Base-by-base conservation (phyloP, 306 rosid species). In the Quercus bicolor region DNA sequence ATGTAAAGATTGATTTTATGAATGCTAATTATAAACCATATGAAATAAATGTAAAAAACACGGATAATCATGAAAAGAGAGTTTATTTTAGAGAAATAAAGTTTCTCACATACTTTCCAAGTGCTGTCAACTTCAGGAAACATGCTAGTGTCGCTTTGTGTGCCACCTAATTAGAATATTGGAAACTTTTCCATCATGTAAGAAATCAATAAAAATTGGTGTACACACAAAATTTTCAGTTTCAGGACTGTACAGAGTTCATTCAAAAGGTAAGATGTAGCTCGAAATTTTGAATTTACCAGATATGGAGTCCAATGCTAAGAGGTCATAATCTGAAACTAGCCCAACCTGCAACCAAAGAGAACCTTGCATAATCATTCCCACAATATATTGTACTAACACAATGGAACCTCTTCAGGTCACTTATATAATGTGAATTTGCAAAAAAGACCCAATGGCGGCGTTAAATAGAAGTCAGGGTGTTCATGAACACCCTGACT, bases 271-370 rank as follows among this genome's bases (percentile, higher is more conserved):
- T 23, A 14, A 69, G 29, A 12, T 7, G 60, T 26, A 12, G 65
- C 56, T 31, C 15, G 21, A 10, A 52, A 20, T 29, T 73, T 59
- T 53, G 12, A 15, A 62, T 31, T 11, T 85, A 95, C 98, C 98
- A 78, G 92, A 89, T 81, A 95, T 88, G 57, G 98, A 88, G 75
- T 95, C 98, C 85, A 95, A 80, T 71, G 98, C 98, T 80, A 92
- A 86, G 85, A 95, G 86, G 85, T 95, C 98, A 48, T 91, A 95
- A 75, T 95, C 98, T 26, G 98, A 95, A 85, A 95, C 91, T 78
- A 95, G 92, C 68, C 98, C 98, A 73, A 95, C 98, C 98, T 95
- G 88, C 89, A 80, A 43, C 75, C 71, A 28, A 70, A 78, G 76
- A 78, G 62, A 83, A 84, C 72, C 33, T 62, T 76, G 18, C 77